Evolutionary conservation across 768 basidiomycete species (phyloP), one percentile per base, ranked within the genome.

Genomic region (Amanita phalloides): DNA sequence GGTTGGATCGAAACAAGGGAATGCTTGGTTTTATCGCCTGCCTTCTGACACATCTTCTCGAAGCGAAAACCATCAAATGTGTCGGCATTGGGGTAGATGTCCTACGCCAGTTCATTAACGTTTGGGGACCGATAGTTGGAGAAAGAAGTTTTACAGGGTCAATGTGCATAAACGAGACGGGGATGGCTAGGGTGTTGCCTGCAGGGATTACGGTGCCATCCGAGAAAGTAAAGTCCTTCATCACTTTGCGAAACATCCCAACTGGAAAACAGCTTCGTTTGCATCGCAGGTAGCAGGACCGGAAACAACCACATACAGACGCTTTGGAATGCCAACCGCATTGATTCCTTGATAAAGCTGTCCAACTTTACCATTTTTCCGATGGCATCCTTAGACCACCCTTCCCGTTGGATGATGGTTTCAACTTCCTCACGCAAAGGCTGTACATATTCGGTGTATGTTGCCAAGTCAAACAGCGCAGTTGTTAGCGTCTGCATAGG

Each of bases 1-100:
- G 37, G 11, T 55, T 59, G 10, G 45, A 53, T 32, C 21, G 67
- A 61, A 7, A 66, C 63, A 13, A 66, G 60, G 35, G 66, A 68
- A 33, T 71, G 58, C 45, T 64, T 66, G 1, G 35, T 41, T 2
- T 41, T 52, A 13, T 69, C 65, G 1, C 60, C 62, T 2, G 64
- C 61, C 4, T 49, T 53, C 11, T 65, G 57, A 14, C 61, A 57
- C 59, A 67, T 59, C 10, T 66, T 57, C 0, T 61, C 55, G 54
- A 73, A 77, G 2, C 76, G 70, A 58, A 75, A 73, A 0, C 68
- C 68, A 25, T 74, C 63, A 38, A 78, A 69, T 0, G 59, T 57
- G 6, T 32, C 28, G 3, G 50, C 28, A 38, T 62, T 57, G 0
- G 76, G 55, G 54, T 77, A 78, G 28, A 61, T 56, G 13, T 58